Evolutionary conservation across 176 grass and related monocot genomes (phyloP), one percentile per base, ranked within the genome.

Genomic region (Aegilops sharonensis): DNA sequence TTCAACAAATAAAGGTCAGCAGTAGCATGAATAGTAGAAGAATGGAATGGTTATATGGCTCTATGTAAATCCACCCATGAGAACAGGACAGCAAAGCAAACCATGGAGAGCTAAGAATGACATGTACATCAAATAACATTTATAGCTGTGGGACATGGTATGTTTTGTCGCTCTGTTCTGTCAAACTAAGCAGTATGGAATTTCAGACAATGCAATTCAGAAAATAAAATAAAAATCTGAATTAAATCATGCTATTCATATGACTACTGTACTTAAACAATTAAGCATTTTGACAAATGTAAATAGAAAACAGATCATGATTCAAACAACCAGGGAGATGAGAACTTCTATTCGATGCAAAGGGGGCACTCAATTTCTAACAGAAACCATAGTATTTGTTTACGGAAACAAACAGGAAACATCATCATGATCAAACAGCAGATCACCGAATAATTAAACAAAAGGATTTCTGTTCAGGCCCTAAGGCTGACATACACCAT

Each of bases 191-290:
- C 11, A 20, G 79, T n/a, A 69, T 39, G 29, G 9, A 30, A 71
- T 72, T 39, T 66, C 14, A 23, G 4, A n/a, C 21, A 68, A 68
- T 57, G 7, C 0, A 37, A 45, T 74, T 47, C 18, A n/a, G 3
- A 21, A 40, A 72, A 67, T 20, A 12, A 66, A 42, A 15, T 68
- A 80, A 50, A 24, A 14, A 68, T 4, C 65, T 29, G 0, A 11
- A 79, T 52, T 39, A 75, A 64, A 30, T 20, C 68, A 75, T 62
- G 47, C 27, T 68, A 11, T 62, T 80, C 10, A 68, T 80, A 84
- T 47, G 40, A 57, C 67, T 48, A 83, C 11, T 32, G 4, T 35
- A 79, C 14, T 79, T 5, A 25, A 25, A 25, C 1, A 85, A 45
- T 47, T 14, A 65, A 8, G 17, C 57, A 65, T 57, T 72, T 65